Conservation (phyloP, 192 early-diverging fungal genomes). For the Backusella westeae region DNA sequence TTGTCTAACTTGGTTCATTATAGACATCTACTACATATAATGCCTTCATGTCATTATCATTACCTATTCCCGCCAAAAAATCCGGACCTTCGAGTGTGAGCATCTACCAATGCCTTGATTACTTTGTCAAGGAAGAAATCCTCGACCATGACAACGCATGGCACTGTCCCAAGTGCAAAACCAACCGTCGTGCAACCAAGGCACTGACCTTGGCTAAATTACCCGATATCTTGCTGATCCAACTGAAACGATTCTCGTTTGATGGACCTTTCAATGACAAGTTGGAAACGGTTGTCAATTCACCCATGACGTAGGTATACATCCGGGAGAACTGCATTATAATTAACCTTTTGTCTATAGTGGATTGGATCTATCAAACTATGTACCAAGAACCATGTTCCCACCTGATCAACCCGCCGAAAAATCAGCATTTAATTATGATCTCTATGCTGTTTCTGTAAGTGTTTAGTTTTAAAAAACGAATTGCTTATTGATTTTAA, state of each 20-base stretch:
- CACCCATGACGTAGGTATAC: slow-evolving; percentile 59
- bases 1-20: background rate
- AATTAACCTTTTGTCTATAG: slow-evolving; percentile 1
- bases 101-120: slow-evolving; percentile 83
- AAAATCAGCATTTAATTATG: slow-evolving; percentile 46
- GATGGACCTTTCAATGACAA: slow-evolving; percentile 93
- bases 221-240: slow-evolving; percentile 88
- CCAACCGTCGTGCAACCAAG: slow-evolving; percentile 72
- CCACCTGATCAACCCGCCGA: slow-evolving; percentile 5
- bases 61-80: slow-evolving; percentile 75
- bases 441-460: slow-evolving; percentile 82
- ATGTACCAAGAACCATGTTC: slow-evolving; percentile 39
- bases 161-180: slow-evolving; percentile 85
- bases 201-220: slow-evolving; percentile 72
- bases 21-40: slow-evolving; percentile 80
- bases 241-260: slow-evolving; percentile 92
- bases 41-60: slow-evolving; percentile 86
- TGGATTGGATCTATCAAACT: slow-evolving; percentile 57
- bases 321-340: background rate
- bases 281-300: slow-evolving; percentile 82
- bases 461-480: slow-evolving; percentile 41
- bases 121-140: slow-evolving; percentile 81
- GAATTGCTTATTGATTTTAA: background rate
- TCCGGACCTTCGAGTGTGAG: slow-evolving; percentile 51
- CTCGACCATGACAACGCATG: slow-evolving; percentile 91